A percentile compares a stretch with the other conserved stretches of the same genome.
Evolutionary conservation across 169 alveolate species (phyloP).

Genomic region (Cryptosporidium xiaoi): DNA sequence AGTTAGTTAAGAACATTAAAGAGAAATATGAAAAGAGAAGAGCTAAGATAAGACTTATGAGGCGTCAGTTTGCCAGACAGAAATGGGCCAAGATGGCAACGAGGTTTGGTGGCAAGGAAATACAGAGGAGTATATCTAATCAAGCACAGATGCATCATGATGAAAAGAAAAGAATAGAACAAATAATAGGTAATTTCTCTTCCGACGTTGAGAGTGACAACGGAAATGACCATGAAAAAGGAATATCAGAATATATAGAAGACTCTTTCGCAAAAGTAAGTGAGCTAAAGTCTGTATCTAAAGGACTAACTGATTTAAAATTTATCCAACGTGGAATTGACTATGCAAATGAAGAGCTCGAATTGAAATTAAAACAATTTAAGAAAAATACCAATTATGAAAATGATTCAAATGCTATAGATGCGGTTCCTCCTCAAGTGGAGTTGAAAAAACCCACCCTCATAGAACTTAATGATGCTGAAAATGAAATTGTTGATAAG

Average conservation of each 20-base stretch:
- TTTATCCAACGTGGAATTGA: conserved; percentile 62
- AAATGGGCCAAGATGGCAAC: conserved; percentile 85
- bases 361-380: conserved; percentile 26
- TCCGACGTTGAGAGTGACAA: neutral
- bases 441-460: conserved; percentile 4
- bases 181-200: conserved; percentile 30
- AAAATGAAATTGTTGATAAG: neutral
- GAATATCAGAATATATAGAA: conserved; percentile 1
- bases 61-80: conserved; percentile 80
- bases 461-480: conserved; percentile 4
- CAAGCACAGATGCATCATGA: conserved; percentile 79
- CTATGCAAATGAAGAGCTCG: conserved; percentile 9
- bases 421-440: neutral
- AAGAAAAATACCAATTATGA: neutral
- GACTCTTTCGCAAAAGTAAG: conserved; percentile 5
- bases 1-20: conserved; percentile 79
- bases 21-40: conserved; percentile 79
- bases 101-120: conserved; percentile 84
- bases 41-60: conserved; percentile 79
- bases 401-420: neutral
- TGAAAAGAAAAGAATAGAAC: conserved; percentile 71
- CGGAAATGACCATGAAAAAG: neutral
- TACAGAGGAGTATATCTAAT: conserved; percentile 76
- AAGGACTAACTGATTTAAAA: conserved; percentile 13
- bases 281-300: conserved; percentile 12